Conservation (phyloP, 148 eudicot genomes). For the Arbutus unedo region DNA sequence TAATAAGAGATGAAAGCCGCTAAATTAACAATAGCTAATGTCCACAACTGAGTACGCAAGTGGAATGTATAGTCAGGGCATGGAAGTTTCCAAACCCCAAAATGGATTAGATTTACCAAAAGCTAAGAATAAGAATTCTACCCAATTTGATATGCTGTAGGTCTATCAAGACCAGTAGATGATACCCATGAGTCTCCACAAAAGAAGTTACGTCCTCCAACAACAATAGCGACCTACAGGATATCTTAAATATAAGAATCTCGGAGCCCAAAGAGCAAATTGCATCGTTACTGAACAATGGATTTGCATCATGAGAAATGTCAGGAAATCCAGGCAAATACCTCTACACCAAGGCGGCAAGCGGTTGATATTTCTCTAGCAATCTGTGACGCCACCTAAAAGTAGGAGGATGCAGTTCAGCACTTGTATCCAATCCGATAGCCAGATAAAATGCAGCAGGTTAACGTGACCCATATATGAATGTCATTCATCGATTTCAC, state of each 20-base stretch:
- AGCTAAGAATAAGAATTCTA: slow-evolving; percentile 23
- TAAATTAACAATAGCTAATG: background rate
- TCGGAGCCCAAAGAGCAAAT: slow-evolving; percentile 7
- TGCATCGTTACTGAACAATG: background rate
- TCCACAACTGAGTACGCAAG: background rate
- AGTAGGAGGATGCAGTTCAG: background rate
- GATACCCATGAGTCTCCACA: slow-evolving; percentile 90
- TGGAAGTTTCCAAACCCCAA: background rate
- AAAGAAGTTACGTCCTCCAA: slow-evolving; percentile 96
- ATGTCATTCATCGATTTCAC: background rate
- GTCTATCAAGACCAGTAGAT: slow-evolving; percentile 85
- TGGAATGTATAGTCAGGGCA: slow-evolving; percentile 2
- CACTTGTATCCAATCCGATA: background rate
- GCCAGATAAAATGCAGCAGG: slow-evolving; percentile 4
- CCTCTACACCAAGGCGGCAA: slow-evolving; percentile 88
- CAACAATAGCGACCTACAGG: slow-evolving; percentile 78
- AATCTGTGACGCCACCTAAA: slow-evolving; percentile 78
- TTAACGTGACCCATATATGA: background rate
- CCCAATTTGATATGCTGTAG: slow-evolving; percentile 92
- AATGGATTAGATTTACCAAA: slow-evolving; percentile 9
- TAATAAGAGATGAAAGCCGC: background rate
- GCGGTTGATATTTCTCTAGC: slow-evolving; percentile 86
- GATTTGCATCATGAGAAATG: background rate
- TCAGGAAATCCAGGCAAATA: slow-evolving; percentile 20
- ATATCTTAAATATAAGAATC: background rate